Conservation (phyloP, 2,329 filamentous ascomycete genomes). For the Phyllosticta citriasiana region DNA sequence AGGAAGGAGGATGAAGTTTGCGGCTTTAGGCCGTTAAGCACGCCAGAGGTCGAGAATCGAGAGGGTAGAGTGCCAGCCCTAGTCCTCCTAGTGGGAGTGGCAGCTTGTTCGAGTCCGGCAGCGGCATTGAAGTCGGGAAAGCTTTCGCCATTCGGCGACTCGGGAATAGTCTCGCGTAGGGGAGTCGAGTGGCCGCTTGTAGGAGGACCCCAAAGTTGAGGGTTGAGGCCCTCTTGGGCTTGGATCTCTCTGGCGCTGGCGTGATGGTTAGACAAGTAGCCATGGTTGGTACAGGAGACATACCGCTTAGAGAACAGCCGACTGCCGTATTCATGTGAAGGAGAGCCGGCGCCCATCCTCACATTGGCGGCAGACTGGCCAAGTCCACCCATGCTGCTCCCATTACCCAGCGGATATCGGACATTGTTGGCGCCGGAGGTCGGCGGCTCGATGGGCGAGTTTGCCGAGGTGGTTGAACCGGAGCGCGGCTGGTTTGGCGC, state of each 20-base stretch:
- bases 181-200: slow-evolving; percentile 95
- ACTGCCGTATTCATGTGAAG: slow-evolving; percentile 75
- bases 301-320: slow-evolving; percentile 91
- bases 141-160: slow-evolving; percentile 84
- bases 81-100: slow-evolving; percentile 59
- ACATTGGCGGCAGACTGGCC: slow-evolving; percentile 43
- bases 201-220: slow-evolving; percentile 77
- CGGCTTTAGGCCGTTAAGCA: slow-evolving; percentile 48
- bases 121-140: slow-evolving; percentile 82
- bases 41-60: slow-evolving; percentile 70
- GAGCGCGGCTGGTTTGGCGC: slow-evolving; percentile 60
- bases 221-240: slow-evolving; percentile 79
- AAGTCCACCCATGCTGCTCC: slow-evolving; percentile 48
- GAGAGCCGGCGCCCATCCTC: slow-evolving; percentile 85
- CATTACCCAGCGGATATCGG: slow-evolving; percentile 64
- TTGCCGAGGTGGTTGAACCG: slow-evolving; percentile 68
- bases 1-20: slow-evolving; percentile 44
- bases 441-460: slow-evolving; percentile 68
- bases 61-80: slow-evolving; percentile 95
- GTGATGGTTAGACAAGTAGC: slow-evolving; percentile 5
- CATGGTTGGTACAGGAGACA: slow-evolving; percentile 24
- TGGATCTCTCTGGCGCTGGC: slow-evolving; percentile 87
- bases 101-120: slow-evolving; percentile 46
- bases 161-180: slow-evolving; percentile 91
- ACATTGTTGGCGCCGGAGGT: slow-evolving; percentile 43